Conservation (phyloP, 1,139 yeast species). For the Geotrichum restrictum region DNA sequence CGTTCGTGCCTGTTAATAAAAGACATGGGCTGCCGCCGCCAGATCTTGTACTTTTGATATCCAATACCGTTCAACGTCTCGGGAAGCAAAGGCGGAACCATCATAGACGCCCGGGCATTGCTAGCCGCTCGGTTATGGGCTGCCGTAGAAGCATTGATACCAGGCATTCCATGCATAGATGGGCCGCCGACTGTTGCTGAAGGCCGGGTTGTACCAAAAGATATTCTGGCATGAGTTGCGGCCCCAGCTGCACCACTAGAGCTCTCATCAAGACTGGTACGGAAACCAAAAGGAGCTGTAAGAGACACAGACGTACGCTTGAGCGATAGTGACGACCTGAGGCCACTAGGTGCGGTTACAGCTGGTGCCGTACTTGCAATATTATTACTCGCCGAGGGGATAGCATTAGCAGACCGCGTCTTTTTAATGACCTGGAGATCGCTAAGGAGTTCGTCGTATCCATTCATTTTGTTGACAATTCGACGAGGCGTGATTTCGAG, state of each 20-base stretch:
- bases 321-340: constrained; percentile 15
- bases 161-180: neutral
- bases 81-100: constrained; percentile 19
- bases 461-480: constrained; percentile 32
- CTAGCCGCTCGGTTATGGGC: constrained; percentile 14
- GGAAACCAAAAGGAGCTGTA: constrained; percentile 13
- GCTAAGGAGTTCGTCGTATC: constrained; percentile 25
- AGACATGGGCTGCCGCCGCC: constrained; percentile 83
- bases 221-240: neutral
- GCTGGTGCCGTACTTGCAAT: neutral
- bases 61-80: constrained; percentile 26
- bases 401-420: constrained; percentile 6
- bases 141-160: neutral
- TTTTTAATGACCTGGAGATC: constrained; percentile 7
- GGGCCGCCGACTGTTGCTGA: neutral
- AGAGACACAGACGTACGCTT: constrained; percentile 13
- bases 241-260: neutral
- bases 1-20: constrained; percentile 79
- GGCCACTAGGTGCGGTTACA: constrained; percentile 1
- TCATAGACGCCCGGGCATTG: constrained; percentile 19
- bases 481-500: constrained; percentile 35
- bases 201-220: constrained; percentile 3
- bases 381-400: neutral
- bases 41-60: constrained; percentile 63
- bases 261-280: constrained; percentile 8